A percentile compares a stretch with the other conserved stretches of the same genome.
phyloP scores from a whole-genome alignment of 345 rosid species.

The Ailanthus altissimus region DNA sequence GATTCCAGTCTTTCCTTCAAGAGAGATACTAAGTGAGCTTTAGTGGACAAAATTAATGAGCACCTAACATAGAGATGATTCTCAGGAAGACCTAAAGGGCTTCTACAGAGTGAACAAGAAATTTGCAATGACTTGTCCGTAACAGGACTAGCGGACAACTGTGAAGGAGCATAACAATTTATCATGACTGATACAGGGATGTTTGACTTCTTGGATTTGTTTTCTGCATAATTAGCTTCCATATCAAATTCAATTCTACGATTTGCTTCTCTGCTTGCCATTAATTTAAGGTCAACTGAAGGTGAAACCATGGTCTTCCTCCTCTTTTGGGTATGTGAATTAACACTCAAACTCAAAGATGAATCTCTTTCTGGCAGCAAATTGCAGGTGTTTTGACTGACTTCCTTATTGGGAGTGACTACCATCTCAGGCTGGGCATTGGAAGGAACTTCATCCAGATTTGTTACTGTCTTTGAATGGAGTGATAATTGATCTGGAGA shows the following conservation, averaged over 20 bases:
- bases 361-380: conserved; percentile 50
- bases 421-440: conserved; percentile 31
- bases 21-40: conserved; percentile 58
- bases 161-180: conserved; percentile 14
- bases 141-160: conserved; percentile 32
- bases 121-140: conserved; percentile 49
- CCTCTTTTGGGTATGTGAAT: conserved; percentile 65
- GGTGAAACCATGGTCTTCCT: conserved; percentile 48
- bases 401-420: conserved; percentile 52
- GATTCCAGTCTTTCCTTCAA: conserved; percentile 38
- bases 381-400: conserved; percentile 30
- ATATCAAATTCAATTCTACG: conserved; percentile 56
- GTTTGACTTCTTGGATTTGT: conserved; percentile 31
- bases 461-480: conserved; percentile 39
- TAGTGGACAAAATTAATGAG: conserved; percentile 56
- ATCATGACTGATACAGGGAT: not conserved
- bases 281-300: conserved; percentile 35
- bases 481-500: conserved; percentile 45
- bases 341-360: conserved; percentile 58
- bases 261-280: conserved; percentile 29
- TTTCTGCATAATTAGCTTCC: conserved; percentile 37
- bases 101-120: conserved; percentile 69
- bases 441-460: conserved; percentile 34
- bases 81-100: conserved; percentile 62
- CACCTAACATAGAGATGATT: conserved; percentile 52